Evolutionary conservation across 208 protist genomes (phyloP).

Genomic region (Tritrichomonas foetus): DNA sequence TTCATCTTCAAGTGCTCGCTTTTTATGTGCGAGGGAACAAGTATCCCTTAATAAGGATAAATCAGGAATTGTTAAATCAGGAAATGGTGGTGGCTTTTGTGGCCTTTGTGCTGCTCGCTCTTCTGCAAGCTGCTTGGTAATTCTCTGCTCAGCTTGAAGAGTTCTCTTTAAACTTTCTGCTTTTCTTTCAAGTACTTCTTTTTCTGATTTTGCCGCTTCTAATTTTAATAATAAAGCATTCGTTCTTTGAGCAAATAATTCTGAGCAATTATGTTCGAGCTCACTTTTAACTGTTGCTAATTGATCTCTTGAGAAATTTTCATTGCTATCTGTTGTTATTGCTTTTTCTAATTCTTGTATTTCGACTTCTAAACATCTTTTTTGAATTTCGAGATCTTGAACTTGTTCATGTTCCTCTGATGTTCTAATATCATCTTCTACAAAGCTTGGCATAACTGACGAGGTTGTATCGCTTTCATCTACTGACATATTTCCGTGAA

Average conservation of each 20-base stretch:
- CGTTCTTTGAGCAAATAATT: neutral
- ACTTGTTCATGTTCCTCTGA: neutral
- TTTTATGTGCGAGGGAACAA: neutral
- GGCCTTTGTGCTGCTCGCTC: neutral
- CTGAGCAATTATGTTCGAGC: neutral
- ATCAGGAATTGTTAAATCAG: neutral
- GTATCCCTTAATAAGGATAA: neutral
- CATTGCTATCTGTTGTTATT: neutral
- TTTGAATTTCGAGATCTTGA: neutral
- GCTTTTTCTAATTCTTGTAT: neutral
- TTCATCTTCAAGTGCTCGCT: constrained; percentile 32
- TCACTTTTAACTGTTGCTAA: neutral
- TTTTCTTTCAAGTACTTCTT: neutral
- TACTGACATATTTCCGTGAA: neutral
- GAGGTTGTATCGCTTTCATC: neutral
- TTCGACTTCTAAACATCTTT: neutral
- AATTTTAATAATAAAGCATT: constrained; percentile 5
- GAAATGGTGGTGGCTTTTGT: neutral
- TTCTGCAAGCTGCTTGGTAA: neutral
- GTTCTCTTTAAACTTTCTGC: neutral
- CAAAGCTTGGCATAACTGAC: neutral
- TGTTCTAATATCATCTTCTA: neutral
- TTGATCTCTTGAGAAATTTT: constrained; percentile 32
- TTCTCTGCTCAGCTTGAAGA: neutral
- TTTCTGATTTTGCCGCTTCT: neutral